Evolutionary conservation across 768 basidiomycete species (phyloP).

Genomic region (Kwoniella sp.): DNA sequence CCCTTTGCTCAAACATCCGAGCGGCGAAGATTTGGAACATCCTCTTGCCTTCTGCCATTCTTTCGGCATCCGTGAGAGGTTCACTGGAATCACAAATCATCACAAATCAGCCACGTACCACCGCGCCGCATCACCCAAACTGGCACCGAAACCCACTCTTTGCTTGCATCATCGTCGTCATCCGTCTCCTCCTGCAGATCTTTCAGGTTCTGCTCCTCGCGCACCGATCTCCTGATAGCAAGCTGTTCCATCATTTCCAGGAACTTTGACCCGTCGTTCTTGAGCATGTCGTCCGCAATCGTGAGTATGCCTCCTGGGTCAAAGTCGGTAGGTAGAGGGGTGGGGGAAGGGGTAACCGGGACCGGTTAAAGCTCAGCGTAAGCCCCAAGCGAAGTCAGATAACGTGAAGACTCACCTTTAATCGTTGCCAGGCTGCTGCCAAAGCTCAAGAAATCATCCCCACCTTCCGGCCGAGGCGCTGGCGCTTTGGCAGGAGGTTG

Average conservation of each 20-base stretch:
- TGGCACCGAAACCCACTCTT: slow-evolving; percentile 55
- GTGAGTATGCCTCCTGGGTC: slow-evolving; percentile 86
- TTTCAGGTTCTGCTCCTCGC: slow-evolving; percentile 74
- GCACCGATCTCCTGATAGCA: slow-evolving; percentile 87
- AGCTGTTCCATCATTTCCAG: slow-evolving; percentile 99
- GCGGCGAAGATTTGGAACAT: slow-evolving; percentile 99
- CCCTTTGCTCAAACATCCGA: slow-evolving; percentile 98
- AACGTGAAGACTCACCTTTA: slow-evolving; percentile 54
- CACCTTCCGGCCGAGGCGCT: slow-evolving; percentile 36
- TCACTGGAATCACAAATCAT: slow-evolving; percentile 29
- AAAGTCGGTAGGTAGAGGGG: slow-evolving; percentile 35
- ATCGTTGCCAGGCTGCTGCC: slow-evolving; percentile 77
- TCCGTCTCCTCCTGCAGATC: slow-evolving; percentile 66
- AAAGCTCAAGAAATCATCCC: slow-evolving; percentile 76
- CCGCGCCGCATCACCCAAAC: not conserved
- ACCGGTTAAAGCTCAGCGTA: slow-evolving; percentile 48
- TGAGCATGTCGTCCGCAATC: slow-evolving; percentile 95
- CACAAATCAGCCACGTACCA: slow-evolving; percentile 15
- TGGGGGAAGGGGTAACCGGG: slow-evolving; percentile 22
- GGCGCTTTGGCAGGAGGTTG: slow-evolving; percentile 34
- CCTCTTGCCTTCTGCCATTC: slow-evolving; percentile 97
- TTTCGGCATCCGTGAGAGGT: slow-evolving; percentile 85
- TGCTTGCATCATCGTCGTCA: slow-evolving; percentile 67
- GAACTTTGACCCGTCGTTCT: slow-evolving; percentile 98
- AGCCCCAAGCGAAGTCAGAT: slow-evolving; percentile 30